Base-by-base conservation (phyloP, 345 rosid species). In the Eucalyptus tenuipes region DNA sequence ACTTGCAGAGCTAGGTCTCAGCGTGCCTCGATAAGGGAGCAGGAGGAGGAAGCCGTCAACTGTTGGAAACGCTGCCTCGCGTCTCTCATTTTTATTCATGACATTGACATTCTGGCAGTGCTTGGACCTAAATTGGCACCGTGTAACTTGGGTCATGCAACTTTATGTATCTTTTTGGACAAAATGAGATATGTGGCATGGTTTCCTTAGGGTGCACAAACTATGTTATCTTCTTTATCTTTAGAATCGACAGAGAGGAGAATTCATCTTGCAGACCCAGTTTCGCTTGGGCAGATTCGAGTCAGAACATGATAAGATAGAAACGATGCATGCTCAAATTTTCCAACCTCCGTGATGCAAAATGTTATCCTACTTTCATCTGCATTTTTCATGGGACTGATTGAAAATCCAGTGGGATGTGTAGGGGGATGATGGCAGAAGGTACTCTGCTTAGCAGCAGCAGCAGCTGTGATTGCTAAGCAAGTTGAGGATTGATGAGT, bases 21-120 rank as follows among this genome's bases (percentile, higher is more conserved):
- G 97, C n/a, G 97, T 93, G 89, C 98, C 97, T 88, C 97, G 98
- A 97, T 94, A 91, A 93, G 81, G 88, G 91, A 37, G 47, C 47
- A 40, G 84, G 84, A 40, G 3, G 29, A 75, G 29, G 15, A 75
- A 64, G 37, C 20, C 27, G 5, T 55, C 11, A 86, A 37, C 64
- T 20, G 18, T 37, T 85, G 57, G 40, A 29, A 40, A 75, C 5
- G 1, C 47, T 40, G 84, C 84, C 47, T 75, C 5, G 0, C 3
- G 9, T 20, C 47, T 75, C 84, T 75, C 47, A 75, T 75, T 75
- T 75, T 42, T 40, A 75, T 75, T 10, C 9, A 40, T 40, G 84
- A 40, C 42, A 75, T 40, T 40, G 84, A 75, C 84, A 85, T 85
- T 85, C 57, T 48, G 86, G 86, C 86, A 29, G 20, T 85, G 86